Evolutionary conservation across 2,329 filamentous ascomycete species (phyloP), one percentile per base, ranked within the genome.

Genomic region (Neofusicoccum parvum): DNA sequence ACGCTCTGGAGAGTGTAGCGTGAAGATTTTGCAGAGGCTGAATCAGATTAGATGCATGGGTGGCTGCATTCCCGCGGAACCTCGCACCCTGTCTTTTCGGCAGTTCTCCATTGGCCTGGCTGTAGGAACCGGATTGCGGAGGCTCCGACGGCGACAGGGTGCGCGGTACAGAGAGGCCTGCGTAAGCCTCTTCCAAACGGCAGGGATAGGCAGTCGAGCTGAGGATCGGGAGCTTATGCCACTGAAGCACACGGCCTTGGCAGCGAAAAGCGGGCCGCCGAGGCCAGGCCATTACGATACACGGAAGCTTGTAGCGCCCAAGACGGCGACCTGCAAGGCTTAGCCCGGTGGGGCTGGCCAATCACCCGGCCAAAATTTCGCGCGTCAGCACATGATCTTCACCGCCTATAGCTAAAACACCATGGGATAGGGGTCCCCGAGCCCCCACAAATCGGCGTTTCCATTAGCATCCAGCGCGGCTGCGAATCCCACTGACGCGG

Each of bases 21-120:
- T 23, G 50, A 9, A 23, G n/a, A 20, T 2, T 23, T 37, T 54
- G 15, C 34, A 17, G 5, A 11, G 17, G 5, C 43, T 17, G 5
- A 56, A 43, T 56, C 51, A 56, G 51, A 56, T 56, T 41, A 56
- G 51, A 56, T 56, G 17, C 9, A 20, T 27, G 17, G 20, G 20
- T 37, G 32, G 27, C 27, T 32, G 27, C 27, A 7, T 32, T 32
- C 27, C 34, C 2, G 36, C 34, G 36, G 23, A n/a, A 32, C 14
- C 36, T 14, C 51, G 51, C 51, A 27, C 51, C 51, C 36, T 56
- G 51, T 15, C 50, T 3, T 2, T 5, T 1, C 1, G 9, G 5
- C 15, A 4, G 9, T 6, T 10, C 7, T 3, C 14, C 15, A 51
- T 51, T 51, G 48, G 48, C 27, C 23, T 5, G 12, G 23, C 11